A percentile compares a stretch with the other conserved stretches of the same genome.
Conservation (phyloP, 345 rosid species). For the Cardiospermum halicacabum region DNA sequence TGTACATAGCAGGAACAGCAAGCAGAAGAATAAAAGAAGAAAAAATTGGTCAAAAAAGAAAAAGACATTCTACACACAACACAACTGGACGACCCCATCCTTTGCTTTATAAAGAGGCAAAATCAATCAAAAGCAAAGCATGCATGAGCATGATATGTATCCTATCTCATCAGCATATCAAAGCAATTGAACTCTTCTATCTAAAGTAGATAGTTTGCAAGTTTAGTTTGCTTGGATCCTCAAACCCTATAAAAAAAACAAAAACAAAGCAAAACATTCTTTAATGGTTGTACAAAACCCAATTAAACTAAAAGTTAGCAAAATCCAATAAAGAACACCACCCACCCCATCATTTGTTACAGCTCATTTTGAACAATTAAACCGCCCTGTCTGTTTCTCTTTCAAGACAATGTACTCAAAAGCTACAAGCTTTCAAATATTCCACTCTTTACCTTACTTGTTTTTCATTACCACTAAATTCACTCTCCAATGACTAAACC, state of each 20-base stretch:
- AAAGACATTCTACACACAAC: neutral
- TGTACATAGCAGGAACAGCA: too few species aligned
- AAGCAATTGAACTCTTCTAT: too few species aligned
- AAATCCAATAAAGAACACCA: conserved; percentile 20
- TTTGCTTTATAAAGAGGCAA: conserved; percentile 8
- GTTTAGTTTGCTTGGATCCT: neutral
- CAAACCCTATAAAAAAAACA: neutral
- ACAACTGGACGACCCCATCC: neutral
- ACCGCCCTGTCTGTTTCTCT: conserved; percentile 23
- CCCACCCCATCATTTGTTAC: conserved; percentile 26
- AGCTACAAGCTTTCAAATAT: conserved; percentile 31
- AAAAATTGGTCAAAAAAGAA: conserved; percentile 13
- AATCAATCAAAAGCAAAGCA: conserved; percentile 5
- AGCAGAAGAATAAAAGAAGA: neutral
- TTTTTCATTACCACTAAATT: conserved; percentile 7
- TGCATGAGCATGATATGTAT: too few species aligned
- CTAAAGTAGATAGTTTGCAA: neutral
- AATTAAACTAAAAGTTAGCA: neutral
- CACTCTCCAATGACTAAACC: conserved; percentile 33
- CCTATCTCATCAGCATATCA: too few species aligned
- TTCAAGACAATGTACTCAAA: conserved; percentile 21
- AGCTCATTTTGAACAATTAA: conserved; percentile 32
- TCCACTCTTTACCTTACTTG: conserved; percentile 20
- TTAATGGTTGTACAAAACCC: neutral
- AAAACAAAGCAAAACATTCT: conserved; percentile 10